Evolutionary conservation across 305 asterid species (phyloP), one percentile per base, ranked within the genome.

Genomic region (Stenogyne calaminthoides): DNA sequence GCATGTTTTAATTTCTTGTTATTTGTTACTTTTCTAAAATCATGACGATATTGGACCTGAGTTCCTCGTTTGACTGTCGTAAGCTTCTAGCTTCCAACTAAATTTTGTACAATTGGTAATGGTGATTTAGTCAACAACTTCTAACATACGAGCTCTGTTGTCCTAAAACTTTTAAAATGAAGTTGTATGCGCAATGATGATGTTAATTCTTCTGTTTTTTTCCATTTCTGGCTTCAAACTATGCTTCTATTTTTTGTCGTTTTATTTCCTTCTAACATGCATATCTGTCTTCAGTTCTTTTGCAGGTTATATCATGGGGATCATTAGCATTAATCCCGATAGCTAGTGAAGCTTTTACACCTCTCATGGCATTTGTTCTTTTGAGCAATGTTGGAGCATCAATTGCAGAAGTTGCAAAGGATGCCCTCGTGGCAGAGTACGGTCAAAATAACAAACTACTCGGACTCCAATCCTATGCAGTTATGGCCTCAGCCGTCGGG

Each of bases 251-350:
- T 73, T 60, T 69, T n/a, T 8, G 34, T 64, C 37, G 1, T 1
- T 22, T 22, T 22, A 22, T 22, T 22, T 22, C 25, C 25, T 22
- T 22, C 29, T 25, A 25, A 25, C 29, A 25, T 25, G 29, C 29
- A 25, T 25, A 25, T 25, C 36, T 18, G 3, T 67, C 67, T 77
- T 78, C 91, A 92, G 97, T 89, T 70, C 14, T 89, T 57, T 76
- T 93, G 84, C 95, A 93, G 96, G 87, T 74, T 52, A 54, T 93
- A 8, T 84, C 97, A 6, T 93, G 98, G 98, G 95, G 89, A 32
- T 83, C 86, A 37, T 78, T 92, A 76, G 95, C 93, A 14, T 74
- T 93, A 34, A 75, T 87, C 68, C 89, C 97, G 0, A 74, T 76
- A 72, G 88, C 93, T 10, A 80, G 92, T 75, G 87, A 83, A 85